Percentiles rank a stretch among this genome's conserved stretches.
phyloP scores from a whole-genome alignment of 495 filamentous ascomycete species.

The Penicillium riverlandense region DNA sequence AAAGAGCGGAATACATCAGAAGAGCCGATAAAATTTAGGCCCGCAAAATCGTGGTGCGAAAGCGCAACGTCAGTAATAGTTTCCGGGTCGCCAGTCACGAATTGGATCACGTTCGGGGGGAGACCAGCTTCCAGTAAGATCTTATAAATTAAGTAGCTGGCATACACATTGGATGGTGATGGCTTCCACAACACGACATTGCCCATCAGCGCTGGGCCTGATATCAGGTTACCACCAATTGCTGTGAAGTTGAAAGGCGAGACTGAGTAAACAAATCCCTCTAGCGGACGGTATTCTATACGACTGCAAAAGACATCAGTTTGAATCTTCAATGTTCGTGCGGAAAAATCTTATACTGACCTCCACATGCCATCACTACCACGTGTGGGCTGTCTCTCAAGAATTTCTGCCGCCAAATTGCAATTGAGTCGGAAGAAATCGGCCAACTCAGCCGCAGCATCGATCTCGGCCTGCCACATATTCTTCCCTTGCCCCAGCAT shows the following conservation, averaged over 20 bases:
- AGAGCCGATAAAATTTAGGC: constrained; percentile 75
- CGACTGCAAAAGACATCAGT: constrained; percentile 31
- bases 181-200: constrained; percentile 91
- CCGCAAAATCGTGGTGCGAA: constrained; percentile 62
- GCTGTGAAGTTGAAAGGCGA: constrained; percentile 90
- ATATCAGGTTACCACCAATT: constrained; percentile 71
- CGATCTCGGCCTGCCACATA: constrained; percentile 95
- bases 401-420: constrained; percentile 66
- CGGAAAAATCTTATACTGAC: constrained; percentile 11
- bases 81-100: constrained; percentile 71
- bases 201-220: constrained; percentile 67
- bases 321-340: not conserved
- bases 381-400: constrained; percentile 63
- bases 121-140: constrained; percentile 85
- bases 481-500: constrained; percentile 97
- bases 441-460: constrained; percentile 82
- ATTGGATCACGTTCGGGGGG: constrained; percentile 73
- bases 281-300: constrained; percentile 73
- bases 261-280: constrained; percentile 83
- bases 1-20: constrained; percentile 74
- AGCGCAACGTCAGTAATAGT: constrained; percentile 64
- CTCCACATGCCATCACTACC: constrained; percentile 62
- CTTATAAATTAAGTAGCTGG: constrained; percentile 69
- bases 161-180: constrained; percentile 66
- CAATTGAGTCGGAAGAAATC: constrained; percentile 87